Evolutionary conservation across 202 grass and related monocot species (phyloP).

Genomic region (Carex arenaria): DNA sequence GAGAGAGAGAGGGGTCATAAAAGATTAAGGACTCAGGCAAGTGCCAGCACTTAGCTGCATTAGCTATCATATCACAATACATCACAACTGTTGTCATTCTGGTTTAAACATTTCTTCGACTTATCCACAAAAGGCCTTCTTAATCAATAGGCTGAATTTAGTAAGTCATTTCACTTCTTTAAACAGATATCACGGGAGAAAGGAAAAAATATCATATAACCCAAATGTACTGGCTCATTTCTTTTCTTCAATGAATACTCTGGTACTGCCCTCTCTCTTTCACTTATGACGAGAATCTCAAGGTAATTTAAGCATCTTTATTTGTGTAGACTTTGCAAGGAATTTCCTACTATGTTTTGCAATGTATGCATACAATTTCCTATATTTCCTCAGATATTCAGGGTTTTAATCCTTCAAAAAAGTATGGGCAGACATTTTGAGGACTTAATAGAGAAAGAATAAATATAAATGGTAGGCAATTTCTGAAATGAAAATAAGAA

Average conservation of each 20-base stretch:
- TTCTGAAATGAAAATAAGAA: neutral
- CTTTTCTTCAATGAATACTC: neutral
- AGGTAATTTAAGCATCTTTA: conserved; percentile 3
- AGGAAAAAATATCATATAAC: neutral
- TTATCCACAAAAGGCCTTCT: neutral
- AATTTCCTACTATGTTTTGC: neutral
- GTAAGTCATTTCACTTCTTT: neutral
- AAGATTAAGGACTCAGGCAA: neutral
- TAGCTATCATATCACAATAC: neutral
- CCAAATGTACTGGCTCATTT: neutral
- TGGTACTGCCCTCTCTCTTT: neutral
- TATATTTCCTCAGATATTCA: neutral
- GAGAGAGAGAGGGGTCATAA: neutral
- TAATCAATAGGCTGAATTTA: neutral
- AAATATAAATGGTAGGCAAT: neutral
- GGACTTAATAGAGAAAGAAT: neutral
- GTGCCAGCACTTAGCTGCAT: neutral
- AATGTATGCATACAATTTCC: conserved; percentile 1
- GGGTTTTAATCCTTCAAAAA: neutral
- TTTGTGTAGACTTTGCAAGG: neutral
- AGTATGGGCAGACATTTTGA: neutral
- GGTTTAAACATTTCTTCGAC: neutral
- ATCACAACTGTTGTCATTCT: neutral
- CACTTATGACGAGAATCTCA: neutral
- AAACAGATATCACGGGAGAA: neutral